A percentile compares a stretch with the other conserved stretches of the same genome.
These are phyloP conservation scores for Paecilomyces sp. DNA, from an alignment of 2,329 filamentous ascomycete species.

Conservation along the genomic window DNA sequence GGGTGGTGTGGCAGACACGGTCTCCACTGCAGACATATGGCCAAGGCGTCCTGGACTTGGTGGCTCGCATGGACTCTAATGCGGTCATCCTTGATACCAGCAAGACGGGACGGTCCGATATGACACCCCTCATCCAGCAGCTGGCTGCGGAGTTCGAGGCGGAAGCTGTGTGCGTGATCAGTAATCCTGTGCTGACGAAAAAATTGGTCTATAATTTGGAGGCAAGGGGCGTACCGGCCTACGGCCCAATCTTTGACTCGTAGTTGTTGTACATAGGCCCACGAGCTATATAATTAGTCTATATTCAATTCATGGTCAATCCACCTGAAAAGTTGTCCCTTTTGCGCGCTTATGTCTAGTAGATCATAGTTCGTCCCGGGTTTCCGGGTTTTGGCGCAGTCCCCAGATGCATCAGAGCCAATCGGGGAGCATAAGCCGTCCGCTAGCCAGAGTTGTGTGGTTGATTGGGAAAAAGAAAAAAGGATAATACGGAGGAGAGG, in stretches of 20 bases:
- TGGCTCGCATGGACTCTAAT: slow-evolving; percentile 52
- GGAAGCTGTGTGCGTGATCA: slow-evolving; percentile 68
- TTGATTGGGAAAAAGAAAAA: neutral
- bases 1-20: slow-evolving; percentile 64
- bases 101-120: slow-evolving; percentile 52
- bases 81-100: slow-evolving; percentile 64
- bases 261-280: slow-evolving; percentile 16
- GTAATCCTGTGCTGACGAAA: slow-evolving; percentile 60
- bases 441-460: neutral
- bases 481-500: neutral
- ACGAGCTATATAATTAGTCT: neutral
- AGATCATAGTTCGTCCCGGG: neutral
- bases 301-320: neutral
- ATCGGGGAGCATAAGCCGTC: neutral
- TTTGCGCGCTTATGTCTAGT: neutral
- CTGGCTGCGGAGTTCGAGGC: slow-evolving; percentile 41
- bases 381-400: neutral
- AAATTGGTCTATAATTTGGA: slow-evolving; percentile 65
- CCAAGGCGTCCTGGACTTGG: slow-evolving; percentile 46
- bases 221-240: slow-evolving; percentile 58
- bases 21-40: slow-evolving; percentile 59
- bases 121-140: slow-evolving; percentile 49
- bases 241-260: slow-evolving; percentile 68
- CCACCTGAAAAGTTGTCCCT: neutral
- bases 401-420: neutral